These are phyloP conservation scores for Monilinia aucupariae DNA, from an alignment of 2,329 filamentous ascomycete genomes.

Conservation along the genomic window DNA sequence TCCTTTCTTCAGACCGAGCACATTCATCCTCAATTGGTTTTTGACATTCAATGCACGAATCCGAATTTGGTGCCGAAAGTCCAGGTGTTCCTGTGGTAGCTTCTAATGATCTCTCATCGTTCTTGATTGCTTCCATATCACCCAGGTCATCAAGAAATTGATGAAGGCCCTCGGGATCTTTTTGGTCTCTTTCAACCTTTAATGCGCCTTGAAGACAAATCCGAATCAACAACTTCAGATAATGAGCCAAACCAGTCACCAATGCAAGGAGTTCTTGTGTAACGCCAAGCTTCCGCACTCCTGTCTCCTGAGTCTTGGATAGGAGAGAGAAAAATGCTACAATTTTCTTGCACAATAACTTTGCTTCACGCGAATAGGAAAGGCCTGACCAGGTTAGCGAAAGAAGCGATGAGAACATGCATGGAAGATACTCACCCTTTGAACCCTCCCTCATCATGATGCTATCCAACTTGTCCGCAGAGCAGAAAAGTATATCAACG, in stretches of 20 bases:
- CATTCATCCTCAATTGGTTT: conserved; percentile 95
- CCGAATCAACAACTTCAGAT: conserved; percentile 92
- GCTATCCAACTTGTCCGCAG: conserved; percentile 77
- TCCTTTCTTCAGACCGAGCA: conserved; percentile 63
- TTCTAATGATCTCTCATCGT: conserved; percentile 63
- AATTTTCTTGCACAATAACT: conserved; percentile 98
- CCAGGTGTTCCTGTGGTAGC: conserved; percentile 59
- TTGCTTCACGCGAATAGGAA: conserved; percentile 91
- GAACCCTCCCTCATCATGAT: conserved; percentile 63
- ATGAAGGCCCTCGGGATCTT: conserved; percentile 68
- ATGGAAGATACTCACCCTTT: conserved; percentile 57
- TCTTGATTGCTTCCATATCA: conserved; percentile 72
- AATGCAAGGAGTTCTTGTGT: conserved; percentile 97
- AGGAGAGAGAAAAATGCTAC: conserved; percentile 95
- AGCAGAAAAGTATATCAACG: conserved; percentile 85
- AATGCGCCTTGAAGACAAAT: conserved; percentile 93
- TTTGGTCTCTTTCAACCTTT: conserved; percentile 80
- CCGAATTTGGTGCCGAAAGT: conserved; percentile 69
- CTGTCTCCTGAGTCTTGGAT: conserved; percentile 88
- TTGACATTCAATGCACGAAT: conserved; percentile 76
- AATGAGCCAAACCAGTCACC: conserved; percentile 93
- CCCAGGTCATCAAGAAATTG: conserved; percentile 78
- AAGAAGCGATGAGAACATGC: background rate
- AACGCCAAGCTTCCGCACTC: conserved; percentile 85
- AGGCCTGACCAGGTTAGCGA: conserved; percentile 51